phyloP scores from a whole-genome alignment of 2,329 filamentous ascomycete genomes.

The Fusarium sp. region DNA sequence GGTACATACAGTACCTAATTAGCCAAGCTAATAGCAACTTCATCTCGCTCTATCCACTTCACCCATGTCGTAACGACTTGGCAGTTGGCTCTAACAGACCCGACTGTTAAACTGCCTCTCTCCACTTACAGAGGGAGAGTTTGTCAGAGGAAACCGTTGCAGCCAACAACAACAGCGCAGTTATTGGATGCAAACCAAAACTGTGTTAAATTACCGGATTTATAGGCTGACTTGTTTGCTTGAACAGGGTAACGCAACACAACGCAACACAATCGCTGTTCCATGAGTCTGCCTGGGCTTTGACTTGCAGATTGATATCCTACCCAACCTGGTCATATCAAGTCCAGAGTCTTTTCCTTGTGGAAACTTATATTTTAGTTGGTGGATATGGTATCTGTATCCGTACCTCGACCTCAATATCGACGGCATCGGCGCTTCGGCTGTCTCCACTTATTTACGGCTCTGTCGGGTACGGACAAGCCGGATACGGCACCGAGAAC shows the following conservation, averaged over 20 bases:
- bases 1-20: background rate
- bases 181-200: background rate
- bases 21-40: conserved; percentile 13
- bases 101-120: background rate
- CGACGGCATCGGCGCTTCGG: background rate
- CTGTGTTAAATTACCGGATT: background rate
- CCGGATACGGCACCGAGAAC: background rate
- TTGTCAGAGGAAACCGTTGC: background rate
- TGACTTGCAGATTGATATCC: background rate
- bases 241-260: background rate
- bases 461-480: background rate
- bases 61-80: conserved; percentile 22
- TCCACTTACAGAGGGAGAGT: conserved; percentile 8
- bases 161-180: background rate
- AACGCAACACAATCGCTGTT: background rate
- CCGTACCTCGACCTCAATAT: background rate
- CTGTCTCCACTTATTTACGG: conserved; percentile 10
- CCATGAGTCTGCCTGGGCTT: background rate
- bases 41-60: conserved; percentile 20
- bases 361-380: background rate
- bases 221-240: background rate
- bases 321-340: background rate
- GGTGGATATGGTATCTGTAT: background rate
- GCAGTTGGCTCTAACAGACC: conserved; percentile 1
- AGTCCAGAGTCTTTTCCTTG: background rate